phyloP scores from a whole-genome alignment of 495 filamentous ascomycete genomes.

The Tuber magnatum region DNA sequence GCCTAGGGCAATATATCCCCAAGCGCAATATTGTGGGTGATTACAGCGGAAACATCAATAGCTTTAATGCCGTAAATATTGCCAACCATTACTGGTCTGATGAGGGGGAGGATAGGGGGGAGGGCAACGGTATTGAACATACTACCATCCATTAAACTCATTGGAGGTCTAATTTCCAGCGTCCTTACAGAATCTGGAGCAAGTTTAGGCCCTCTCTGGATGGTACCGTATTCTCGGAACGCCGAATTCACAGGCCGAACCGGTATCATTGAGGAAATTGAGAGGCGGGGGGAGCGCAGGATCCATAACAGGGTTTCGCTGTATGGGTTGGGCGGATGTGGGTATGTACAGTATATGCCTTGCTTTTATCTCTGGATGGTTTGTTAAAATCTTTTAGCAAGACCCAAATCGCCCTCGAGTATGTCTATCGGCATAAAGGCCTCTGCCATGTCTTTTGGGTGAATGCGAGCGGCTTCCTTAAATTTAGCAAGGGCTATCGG shows the following conservation, averaged over 20 bases:
- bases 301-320: constrained; percentile 40
- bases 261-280: constrained; percentile 41
- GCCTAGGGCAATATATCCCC: not conserved
- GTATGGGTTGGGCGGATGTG: constrained; percentile 47
- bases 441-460: constrained; percentile 44
- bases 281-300: constrained; percentile 21
- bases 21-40: not conserved
- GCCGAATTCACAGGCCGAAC: constrained; percentile 44
- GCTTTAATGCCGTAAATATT: not conserved
- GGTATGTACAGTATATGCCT: constrained; percentile 43
- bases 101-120: not conserved
- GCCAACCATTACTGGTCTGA: not conserved
- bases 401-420: constrained; percentile 49
- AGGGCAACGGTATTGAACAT: not conserved
- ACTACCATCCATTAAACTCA: not conserved
- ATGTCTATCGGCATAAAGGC: constrained; percentile 36
- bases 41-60: not conserved
- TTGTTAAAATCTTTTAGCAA: constrained; percentile 40
- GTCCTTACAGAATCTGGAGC: too few species aligned
- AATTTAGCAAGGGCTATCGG: constrained; percentile 44
- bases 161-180: too few species aligned
- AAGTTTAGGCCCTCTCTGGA: not conserved
- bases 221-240: constrained; percentile 42
- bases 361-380: not conserved
- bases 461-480: constrained; percentile 33